Evolutionary conservation across 306 rosid species (phyloP).

Genomic region (Gynostemma pentaphyllum): DNA sequence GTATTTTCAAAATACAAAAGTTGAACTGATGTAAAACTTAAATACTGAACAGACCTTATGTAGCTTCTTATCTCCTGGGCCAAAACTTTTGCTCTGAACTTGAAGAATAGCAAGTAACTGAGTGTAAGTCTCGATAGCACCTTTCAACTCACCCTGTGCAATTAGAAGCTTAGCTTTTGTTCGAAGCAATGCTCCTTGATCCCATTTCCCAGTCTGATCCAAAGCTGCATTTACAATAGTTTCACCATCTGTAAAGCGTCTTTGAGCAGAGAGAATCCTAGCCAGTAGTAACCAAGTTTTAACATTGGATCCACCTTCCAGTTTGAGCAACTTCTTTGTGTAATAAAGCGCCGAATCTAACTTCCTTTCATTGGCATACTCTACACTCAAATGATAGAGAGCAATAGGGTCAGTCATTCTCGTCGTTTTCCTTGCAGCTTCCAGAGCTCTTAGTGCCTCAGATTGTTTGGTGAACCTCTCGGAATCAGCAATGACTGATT

Average conservation of each 20-base stretch:
- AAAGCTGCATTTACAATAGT: slow-evolving; percentile 60
- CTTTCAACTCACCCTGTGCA: slow-evolving; percentile 56
- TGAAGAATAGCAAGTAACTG: slow-evolving; percentile 73
- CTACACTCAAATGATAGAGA: slow-evolving; percentile 57
- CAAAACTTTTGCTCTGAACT: slow-evolving; percentile 60
- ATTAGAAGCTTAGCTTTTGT: slow-evolving; percentile 79
- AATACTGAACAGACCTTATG: slow-evolving; percentile 35
- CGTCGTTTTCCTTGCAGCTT: slow-evolving; percentile 50
- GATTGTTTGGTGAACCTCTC: slow-evolving; percentile 50
- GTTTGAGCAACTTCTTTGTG: slow-evolving; percentile 41
- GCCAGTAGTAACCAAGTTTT: slow-evolving; percentile 72
- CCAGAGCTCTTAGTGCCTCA: slow-evolving; percentile 56
- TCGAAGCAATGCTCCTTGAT: slow-evolving; percentile 67
- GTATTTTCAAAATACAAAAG: neutral
- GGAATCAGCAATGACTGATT: slow-evolving; percentile 42
- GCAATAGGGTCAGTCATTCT: slow-evolving; percentile 43
- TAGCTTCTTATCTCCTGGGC: slow-evolving; percentile 31
- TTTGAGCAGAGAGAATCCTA: slow-evolving; percentile 72
- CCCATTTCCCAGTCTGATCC: slow-evolving; percentile 88
- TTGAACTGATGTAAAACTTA: neutral
- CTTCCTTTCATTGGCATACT: slow-evolving; percentile 69
- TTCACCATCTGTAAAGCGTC: slow-evolving; percentile 58
- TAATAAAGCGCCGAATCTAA: slow-evolving; percentile 56
- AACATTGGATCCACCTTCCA: slow-evolving; percentile 58
- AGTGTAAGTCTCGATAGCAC: slow-evolving; percentile 55